Evolutionary conservation across 495 filamentous ascomycete genomes (phyloP).

Genomic region (Neurospora tetrasperma): DNA sequence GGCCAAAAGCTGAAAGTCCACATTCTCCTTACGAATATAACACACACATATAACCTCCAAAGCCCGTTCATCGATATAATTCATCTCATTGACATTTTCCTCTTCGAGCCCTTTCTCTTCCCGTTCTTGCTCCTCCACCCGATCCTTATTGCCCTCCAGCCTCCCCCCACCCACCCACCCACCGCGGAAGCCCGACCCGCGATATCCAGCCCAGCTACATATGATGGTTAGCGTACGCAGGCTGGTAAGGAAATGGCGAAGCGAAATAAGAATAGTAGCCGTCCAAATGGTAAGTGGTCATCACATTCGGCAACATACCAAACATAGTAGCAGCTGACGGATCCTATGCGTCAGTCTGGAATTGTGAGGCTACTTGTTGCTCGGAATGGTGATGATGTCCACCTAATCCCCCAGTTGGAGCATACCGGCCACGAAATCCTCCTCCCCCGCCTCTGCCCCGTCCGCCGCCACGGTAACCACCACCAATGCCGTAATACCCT

Average conservation of each 20-base stretch:
- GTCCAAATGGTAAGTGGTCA: background rate
- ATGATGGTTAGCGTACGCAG: background rate
- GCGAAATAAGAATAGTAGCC: background rate
- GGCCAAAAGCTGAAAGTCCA: background rate
- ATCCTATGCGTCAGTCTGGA: constrained; percentile 8
- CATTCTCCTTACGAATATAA: background rate
- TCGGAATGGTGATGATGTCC: background rate
- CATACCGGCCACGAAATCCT: constrained; percentile 2
- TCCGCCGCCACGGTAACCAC: background rate
- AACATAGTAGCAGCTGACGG: constrained; percentile 7
- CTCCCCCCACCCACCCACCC: background rate
- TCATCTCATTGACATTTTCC: background rate
- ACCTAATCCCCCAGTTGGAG: background rate
- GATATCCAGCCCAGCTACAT: background rate
- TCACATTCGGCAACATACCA: constrained; percentile 1
- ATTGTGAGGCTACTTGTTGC: background rate
- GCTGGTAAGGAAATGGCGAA: background rate
- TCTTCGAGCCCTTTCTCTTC: background rate
- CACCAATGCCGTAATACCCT: background rate
- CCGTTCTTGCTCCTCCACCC: background rate
- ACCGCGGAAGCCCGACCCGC: background rate
- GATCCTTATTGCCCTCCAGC: background rate
- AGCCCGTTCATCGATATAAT: background rate
- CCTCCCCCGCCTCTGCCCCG: background rate
- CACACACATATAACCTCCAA: background rate